Base-by-base conservation (phyloP, 371 early-diverging fungal species). In the Mortierella sp. region DNA sequence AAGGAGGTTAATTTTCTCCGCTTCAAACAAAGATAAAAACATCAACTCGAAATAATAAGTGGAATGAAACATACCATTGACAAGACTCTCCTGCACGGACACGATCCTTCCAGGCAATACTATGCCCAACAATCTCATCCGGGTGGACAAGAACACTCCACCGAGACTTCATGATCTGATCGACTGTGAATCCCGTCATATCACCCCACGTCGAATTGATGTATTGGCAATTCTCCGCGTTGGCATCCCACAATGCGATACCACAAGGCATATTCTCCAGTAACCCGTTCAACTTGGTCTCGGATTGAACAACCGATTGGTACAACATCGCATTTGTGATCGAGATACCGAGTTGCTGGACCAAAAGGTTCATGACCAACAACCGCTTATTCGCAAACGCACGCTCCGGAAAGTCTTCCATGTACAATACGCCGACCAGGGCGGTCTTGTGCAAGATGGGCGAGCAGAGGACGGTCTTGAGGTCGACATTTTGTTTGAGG, bases 321-420 rank as follows among this genome's bases (percentile, higher is more conserved):
- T 92, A 92, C 28, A 92, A 70, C 44, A 91, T 79, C 0, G 92
- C 92, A 47, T 92, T 92, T 28, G 92, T 89, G 48, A 91, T 91
- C 1, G 92, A 92, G 45, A 92, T 92, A 26, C 92, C 92, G 81
- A 92, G 88, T 72, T 92, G 92, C 47, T 92, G 92, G 52, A 92
- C 92, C 11, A 92, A 57, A 3, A 92, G 71, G 48, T 91, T 92
- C 77, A 92, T 84, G 2, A 92, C 92, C 6, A 90, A 86, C 80
- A 92, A 84, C 74, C 92, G 88, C 44, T 91, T 88, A 76, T 91
- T 92, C 0, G 92, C 91, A 73, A 92, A 92, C 9, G 91, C 90
- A 26, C 92, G 89, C n/a, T 83, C 87, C 0, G 92, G 88, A 48
- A 86, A 86, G 13, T 92, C 91, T 77, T 92, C 92, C 75, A 92